These are phyloP conservation scores for Colletotrichum higginsianum DNA, from an alignment of 2,329 filamentous ascomycete genomes.

Conservation along the genomic window DNA sequence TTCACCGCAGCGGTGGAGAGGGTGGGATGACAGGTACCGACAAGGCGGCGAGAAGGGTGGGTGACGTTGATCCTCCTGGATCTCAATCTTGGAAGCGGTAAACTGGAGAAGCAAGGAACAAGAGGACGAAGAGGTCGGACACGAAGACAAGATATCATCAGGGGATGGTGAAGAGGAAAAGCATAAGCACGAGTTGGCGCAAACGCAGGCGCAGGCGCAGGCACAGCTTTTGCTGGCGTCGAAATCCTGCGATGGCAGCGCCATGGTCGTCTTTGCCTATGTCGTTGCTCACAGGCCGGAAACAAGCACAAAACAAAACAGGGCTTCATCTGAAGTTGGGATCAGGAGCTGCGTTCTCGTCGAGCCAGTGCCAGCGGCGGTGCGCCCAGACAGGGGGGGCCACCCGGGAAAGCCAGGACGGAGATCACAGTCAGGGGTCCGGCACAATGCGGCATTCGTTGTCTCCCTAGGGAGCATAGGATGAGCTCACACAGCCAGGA, in stretches of 20 bases:
- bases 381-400: conserved; percentile 27
- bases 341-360: conserved; percentile 31
- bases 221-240: conserved; percentile 14
- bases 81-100: conserved; percentile 29
- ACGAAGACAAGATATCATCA: conserved; percentile 8
- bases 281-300: conserved; percentile 32
- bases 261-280: conserved; percentile 36
- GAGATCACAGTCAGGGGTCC: conserved; percentile 38
- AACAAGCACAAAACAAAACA: conserved; percentile 42
- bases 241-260: conserved; percentile 33
- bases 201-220: not conserved
- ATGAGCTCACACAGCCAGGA: conserved; percentile 31
- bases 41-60: conserved; percentile 24
- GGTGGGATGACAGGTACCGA: conserved; percentile 24
- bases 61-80: conserved; percentile 32
- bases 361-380: conserved; percentile 40
- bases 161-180: not conserved
- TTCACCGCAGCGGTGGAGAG: conserved; percentile 26
- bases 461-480: conserved; percentile 18
- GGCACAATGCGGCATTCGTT: conserved; percentile 7
- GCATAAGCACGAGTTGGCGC: conserved; percentile 10
- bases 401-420: conserved; percentile 15
- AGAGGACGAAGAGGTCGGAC: not conserved
- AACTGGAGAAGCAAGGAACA: conserved; percentile 18
- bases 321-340: conserved; percentile 39